Evolutionary conservation across 495 filamentous ascomycete species (phyloP), one percentile per base, ranked within the genome.

Genomic region (Terfezia boudieri): DNA sequence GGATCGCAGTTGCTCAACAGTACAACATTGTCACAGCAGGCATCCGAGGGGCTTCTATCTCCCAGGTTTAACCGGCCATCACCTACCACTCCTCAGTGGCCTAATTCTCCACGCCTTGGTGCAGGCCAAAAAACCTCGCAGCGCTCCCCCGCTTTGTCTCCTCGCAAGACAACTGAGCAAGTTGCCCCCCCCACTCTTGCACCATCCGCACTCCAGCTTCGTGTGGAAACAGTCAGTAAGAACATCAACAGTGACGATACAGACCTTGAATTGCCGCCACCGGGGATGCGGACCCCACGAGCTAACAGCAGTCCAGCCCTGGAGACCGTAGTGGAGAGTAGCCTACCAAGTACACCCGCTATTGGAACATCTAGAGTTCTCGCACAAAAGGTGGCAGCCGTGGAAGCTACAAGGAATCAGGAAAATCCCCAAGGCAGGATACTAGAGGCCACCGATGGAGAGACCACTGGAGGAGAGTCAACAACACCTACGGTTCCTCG

Each of bases 291-390:
- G 62, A 81, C 79, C 38, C 77, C 79, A 16, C 79, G 87, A 49
- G 81, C 77, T 61, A 81, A 79, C 53, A 76, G 73, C 57, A 74
- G 75, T 20, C 78, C 83, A 16, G 77, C 77, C 46, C 70, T 98
- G 53, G 90, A 93, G 67, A 98, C 90, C 0, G 90, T 98, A 35
- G 82, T 94, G 65, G 90, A 98, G 70, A 79, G 79, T 50, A 93
- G 85, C 67, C 75, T 84, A 58, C 82, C 86, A 32, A 76, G 78
- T 32, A 85, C 86, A 11, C 84, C 84, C 0, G 75, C 72, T 51
- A 68, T 71, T 64, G 63, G 76, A 63, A 67, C 67, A 55, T 52
- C 70, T 68, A 59, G 70, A 65, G 58, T 71, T 73, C 58, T 74
- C 67, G 64, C 68, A 68, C 57, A 71, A 71, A 55, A 73, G 72